Evolutionary conservation across 179 eudicot species (phyloP), one percentile per base, ranked within the genome.

Genomic region (Carnegiea gigantea): DNA sequence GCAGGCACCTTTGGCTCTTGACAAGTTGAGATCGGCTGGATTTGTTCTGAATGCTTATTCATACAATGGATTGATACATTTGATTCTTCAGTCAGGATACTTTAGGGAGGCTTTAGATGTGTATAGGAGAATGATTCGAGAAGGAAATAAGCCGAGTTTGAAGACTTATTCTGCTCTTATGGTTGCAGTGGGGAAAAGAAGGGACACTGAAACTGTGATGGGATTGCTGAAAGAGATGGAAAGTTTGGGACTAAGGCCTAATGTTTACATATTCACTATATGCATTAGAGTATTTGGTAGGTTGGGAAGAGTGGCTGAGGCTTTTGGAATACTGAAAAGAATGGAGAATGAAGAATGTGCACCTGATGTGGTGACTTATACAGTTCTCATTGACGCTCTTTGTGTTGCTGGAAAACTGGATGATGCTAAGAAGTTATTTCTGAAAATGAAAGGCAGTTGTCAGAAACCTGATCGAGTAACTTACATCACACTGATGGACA

Each of bases 381-480:
- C 98, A 1, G 96, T 96, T 83, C 93, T 96, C 54, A 92, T 96
- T 78, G 96, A 92, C 83, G 91, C 97, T 75, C 91, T 96, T 67
- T 94, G 99, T 85, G 86, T 75, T 85, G 91, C 93, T 43, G 93
- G 96, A 7, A 88, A 88, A 79, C 84, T 94, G 28, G 87, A 92
- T 51, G 85, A 85, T 84, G 99, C 98, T 70, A 96, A 91, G 82
- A 81, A 76, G 80, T 87, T 96, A 78, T 92, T 94, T 81, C 53
- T 12, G 30, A 90, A 92, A 84, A 94, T 96, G 96, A 96, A 88
- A 87, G 84, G 83, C 18, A 86, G 93, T 68, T 83, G 88, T 78
- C 95, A 92, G 17, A 92, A 88, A 73, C 99, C 99, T 12, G 99
- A 96, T 88, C 87, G 92, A 77, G 97, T 96, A 67, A 96, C 97